These are phyloP conservation scores for Daedaleopsis nitida DNA, from an alignment of 768 basidiomycete species.

Conservation along the genomic window DNA sequence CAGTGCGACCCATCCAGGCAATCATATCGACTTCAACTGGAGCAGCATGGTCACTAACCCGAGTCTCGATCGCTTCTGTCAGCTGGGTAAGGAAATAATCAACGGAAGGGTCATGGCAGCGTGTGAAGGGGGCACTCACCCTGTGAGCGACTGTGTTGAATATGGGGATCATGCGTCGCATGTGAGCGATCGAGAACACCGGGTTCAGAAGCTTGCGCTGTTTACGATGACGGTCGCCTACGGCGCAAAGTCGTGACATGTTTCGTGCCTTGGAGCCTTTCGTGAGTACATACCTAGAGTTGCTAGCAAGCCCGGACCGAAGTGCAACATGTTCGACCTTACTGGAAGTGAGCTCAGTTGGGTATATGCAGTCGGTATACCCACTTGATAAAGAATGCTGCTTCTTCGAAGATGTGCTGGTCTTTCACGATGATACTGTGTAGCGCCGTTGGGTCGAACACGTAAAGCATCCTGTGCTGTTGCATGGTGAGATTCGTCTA, in stretches of 20 bases:
- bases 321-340: constrained; percentile 8
- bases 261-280: not conserved
- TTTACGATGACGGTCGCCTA: constrained; percentile 32
- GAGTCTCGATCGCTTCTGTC: constrained; percentile 22
- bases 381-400: constrained; percentile 21
- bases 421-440: constrained; percentile 50
- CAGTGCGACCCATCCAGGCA: constrained; percentile 27
- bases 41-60: not conserved
- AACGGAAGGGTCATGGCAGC: not conserved
- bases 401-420: constrained; percentile 19
- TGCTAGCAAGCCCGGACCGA: constrained; percentile 27
- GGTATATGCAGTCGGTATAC: not conserved
- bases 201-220: constrained; percentile 36
- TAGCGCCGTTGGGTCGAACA: constrained; percentile 48
- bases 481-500: not conserved
- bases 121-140: constrained; percentile 6
- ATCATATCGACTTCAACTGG: constrained; percentile 25
- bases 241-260: not conserved
- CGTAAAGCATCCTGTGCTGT: constrained; percentile 37
- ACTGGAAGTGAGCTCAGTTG: not conserved
- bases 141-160: constrained; percentile 26
- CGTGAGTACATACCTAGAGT: constrained; percentile 22
- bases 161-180: constrained; percentile 28
- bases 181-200: constrained; percentile 31
- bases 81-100: constrained; percentile 18